Evolutionary conservation across 306 rosid species (phyloP).

Genomic region (Prunus campanulata): DNA sequence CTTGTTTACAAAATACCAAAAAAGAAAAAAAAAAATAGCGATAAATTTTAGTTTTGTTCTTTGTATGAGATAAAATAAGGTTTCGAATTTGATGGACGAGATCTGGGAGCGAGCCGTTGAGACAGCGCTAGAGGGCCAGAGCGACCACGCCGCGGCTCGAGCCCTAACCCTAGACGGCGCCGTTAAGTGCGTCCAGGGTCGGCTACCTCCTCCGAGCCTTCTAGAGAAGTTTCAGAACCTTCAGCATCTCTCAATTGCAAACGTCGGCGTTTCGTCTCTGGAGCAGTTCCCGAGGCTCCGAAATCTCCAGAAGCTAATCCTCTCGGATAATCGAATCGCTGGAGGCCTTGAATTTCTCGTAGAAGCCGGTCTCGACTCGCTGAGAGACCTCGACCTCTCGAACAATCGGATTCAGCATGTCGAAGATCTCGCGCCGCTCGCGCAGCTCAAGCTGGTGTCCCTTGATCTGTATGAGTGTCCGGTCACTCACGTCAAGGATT

Average conservation of each 20-base stretch:
- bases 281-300: slow-evolving; percentile 83
- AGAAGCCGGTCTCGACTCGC: slow-evolving; percentile 76
- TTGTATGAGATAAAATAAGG: slow-evolving; percentile 54
- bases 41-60: neutral
- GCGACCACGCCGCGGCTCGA: slow-evolving; percentile 61
- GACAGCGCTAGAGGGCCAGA: slow-evolving; percentile 81
- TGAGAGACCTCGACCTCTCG: slow-evolving; percentile 78
- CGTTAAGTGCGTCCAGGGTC: slow-evolving; percentile 82
- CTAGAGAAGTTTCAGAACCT: slow-evolving; percentile 80
- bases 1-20: neutral
- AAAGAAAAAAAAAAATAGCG: neutral
- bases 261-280: slow-evolving; percentile 80
- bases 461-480: slow-evolving; percentile 94
- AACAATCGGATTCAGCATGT: slow-evolving; percentile 80
- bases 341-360: slow-evolving; percentile 76
- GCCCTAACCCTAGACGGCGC: slow-evolving; percentile 88
- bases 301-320: slow-evolving; percentile 68
- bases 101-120: slow-evolving; percentile 97
- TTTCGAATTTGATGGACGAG: slow-evolving; percentile 81
- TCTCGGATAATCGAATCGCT: slow-evolving; percentile 85
- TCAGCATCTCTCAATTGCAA: slow-evolving; percentile 85
- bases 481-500: slow-evolving; percentile 83
- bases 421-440: slow-evolving; percentile 86
- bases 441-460: slow-evolving; percentile 78
- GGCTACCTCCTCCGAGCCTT: slow-evolving; percentile 75